Evolutionary conservation across 768 basidiomycete species (phyloP), one percentile per base, ranked within the genome.

Genomic region (Agaricus subrufescens): DNA sequence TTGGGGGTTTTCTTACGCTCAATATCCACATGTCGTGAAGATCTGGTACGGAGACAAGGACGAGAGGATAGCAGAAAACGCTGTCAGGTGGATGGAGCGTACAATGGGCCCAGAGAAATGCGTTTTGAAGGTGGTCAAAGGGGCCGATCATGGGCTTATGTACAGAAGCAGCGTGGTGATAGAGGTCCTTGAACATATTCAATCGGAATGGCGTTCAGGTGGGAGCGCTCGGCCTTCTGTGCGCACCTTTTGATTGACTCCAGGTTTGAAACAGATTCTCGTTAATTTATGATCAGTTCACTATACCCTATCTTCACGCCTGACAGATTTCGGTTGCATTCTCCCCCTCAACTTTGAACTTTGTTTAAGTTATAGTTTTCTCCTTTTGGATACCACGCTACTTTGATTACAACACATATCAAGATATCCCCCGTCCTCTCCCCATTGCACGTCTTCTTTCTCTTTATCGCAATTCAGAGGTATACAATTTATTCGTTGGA

Each of bases 21-120:
- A 89, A 23, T 89, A 95, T 61, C 83, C 83, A 12, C 86, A 89
- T 63, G 75, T 72, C 29, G 88, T 91, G 46, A 83, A 82, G 43
- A 85, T 99, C 40, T 98, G 93, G 93, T 94, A 94, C 61, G 96
- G 96, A 2, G 90, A 94, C 62, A 82, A 79, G 60, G 96, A 99
- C 69, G 96, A 98, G 71, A 89, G 87, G 73, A 96, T 99, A 58
- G 87, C 88, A 34, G 89, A 96, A 67, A 86, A 88, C 62, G 90
- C 92, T 45, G 87, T 98, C 40, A 73, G 89, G 62, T 96, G 93
- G 92, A 91, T 94, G 89, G 91, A 94, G 69, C 83, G 81, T 59
- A 83, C 81, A 37, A 91, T 94, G 89, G 81, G 84, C 19, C 78
- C 80, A 44, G 85, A 85, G 40, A 74, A 78, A 55, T 96, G 94